phyloP scores from a whole-genome alignment of 2,329 filamentous ascomycete genomes.

The Verticillium nubilum region DNA sequence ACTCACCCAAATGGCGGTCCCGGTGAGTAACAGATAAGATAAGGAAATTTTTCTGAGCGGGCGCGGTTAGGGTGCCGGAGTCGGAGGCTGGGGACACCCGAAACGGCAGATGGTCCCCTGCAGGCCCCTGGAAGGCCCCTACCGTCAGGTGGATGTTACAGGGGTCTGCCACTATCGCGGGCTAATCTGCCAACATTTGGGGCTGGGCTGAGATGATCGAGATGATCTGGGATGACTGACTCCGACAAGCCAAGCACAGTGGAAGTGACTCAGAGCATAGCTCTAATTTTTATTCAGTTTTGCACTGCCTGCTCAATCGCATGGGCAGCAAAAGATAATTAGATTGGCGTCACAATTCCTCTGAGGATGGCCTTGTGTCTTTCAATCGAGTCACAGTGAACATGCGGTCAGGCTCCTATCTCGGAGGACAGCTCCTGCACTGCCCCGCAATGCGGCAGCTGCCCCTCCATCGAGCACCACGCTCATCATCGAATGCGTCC shows the following conservation, averaged over 20 bases:
- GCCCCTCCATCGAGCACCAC: neutral
- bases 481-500: neutral
- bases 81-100: neutral
- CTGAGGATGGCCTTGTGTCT: neutral
- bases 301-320: neutral
- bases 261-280: neutral
- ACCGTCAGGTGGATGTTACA: neutral
- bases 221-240: neutral
- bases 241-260: neutral
- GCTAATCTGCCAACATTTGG: neutral
- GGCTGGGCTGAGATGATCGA: neutral
- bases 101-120: neutral
- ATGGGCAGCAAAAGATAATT: neutral
- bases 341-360: neutral
- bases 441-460: neutral
- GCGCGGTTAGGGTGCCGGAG: neutral
- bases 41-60: constrained; percentile 14
- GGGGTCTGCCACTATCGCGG: constrained; percentile 1
- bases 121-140: neutral
- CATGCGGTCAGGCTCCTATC: neutral
- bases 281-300: neutral
- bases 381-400: neutral
- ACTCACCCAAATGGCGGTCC: constrained; percentile 10
- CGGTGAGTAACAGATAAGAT: constrained; percentile 11
- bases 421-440: neutral